Base-by-base conservation (phyloP, 495 filamentous ascomycete species). In the Staphylotrichum tortipilum region DNA sequence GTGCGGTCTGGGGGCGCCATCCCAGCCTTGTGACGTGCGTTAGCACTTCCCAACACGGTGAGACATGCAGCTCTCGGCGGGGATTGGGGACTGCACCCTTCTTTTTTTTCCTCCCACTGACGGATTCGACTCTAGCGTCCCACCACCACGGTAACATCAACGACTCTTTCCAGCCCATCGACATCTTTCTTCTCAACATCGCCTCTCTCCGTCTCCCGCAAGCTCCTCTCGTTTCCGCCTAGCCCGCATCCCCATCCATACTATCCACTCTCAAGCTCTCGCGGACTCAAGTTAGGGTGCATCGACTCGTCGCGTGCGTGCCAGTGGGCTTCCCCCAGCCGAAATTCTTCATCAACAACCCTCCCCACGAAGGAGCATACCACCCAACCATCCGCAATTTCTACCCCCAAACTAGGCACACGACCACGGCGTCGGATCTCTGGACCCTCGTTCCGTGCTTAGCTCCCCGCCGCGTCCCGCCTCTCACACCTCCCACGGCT, bases 41-140 rank as follows among this genome's bases (percentile, higher is more conserved):
- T 7, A 34, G 18, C 7, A 18, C 31, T 51, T 44, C 49, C 49
- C 8, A 33, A 45, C 41, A 10, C 40, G 34, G 41, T 19, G 34
- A 51, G 33, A 51, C 49, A 44, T 45, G 41, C 49, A 51, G 10
- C 18, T 15, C n/a, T n/a, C 35, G n/a, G 48, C 48, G 39, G 40
- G 48, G 40, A 42, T 17, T 50, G 6, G 10, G 6, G 10, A 28
- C 10, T 33, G 41, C 46, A 14, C 24, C 17, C 12, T 33, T 43
- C 18, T 4, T 23, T 14, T 19, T 19, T 26, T 11, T n/a, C n/a
- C n/a, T n/a, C 23, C 21, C 4, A 28, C 43, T 12, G 21, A 26
- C 31, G 9, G 21, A 24, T 15, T 35, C 22, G 31, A 31, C 18
- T 26, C 12, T 14, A n/a, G 12, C n/a, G 47, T 33, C 47, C 48